Base-by-base conservation (phyloP, 148 eudicot genomes). In the Spergularia marina region DNA sequence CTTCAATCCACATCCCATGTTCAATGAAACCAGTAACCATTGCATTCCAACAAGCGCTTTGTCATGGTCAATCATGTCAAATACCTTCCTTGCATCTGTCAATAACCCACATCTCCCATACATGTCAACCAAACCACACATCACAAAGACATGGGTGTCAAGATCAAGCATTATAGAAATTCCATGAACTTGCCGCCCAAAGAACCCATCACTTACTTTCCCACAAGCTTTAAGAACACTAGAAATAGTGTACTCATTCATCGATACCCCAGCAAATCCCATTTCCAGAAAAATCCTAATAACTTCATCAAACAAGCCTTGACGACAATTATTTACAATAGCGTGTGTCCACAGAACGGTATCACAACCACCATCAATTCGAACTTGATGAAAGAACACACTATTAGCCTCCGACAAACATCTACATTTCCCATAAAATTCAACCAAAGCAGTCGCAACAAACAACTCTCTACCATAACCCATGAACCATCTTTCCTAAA, bases 201-300 rank as follows among this genome's bases (percentile, higher is more conserved):
- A 87, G 0, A 12, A 78, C 67, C 85, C 86, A 39, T 68, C 82
- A 65, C 72, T 77, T 55, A 83, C 74, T 77, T 83, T 85, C 21
- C 89, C 87, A 79, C 98, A 88, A 47, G 98, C 97, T 57, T 82
- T 93, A 58, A 93, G 82, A 70, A 91, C 87, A 64, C 77, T 82
- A 34, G 92, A 88, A 67, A 89, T 76, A 4, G 90, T 86, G 72
- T 76, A 82, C 65, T 83, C 78, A n/a, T 91, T 91, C 78, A 75
- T 87, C 70, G 72, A 78, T 30, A 88, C 86, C 65, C 91, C 90
- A n/a, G 79, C 83, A 53, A 71, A 79, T 17, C 87, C 86, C 92
- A 93, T 93, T 65, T 87, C 83, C 65, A 60, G 83, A 47, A 84
- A 88, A 23, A 82, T 80, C 68, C 66, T 71, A 6, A 87, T 53